phyloP scores from a whole-genome alignment of 116 monocot genomes.

The Iris pallida region DNA sequence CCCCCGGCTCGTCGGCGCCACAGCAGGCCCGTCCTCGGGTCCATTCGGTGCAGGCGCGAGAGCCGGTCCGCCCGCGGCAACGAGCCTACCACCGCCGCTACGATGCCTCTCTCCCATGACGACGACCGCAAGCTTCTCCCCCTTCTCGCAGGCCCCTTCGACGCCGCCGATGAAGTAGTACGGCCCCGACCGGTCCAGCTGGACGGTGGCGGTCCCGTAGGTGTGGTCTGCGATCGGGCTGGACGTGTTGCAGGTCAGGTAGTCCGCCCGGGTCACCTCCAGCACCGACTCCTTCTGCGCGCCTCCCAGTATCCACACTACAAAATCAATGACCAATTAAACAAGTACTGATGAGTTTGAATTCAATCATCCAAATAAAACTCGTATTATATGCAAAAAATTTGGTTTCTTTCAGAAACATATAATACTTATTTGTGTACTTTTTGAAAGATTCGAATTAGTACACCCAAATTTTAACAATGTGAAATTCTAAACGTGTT shows the following conservation, averaged over 20 bases:
- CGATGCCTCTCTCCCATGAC: background rate
- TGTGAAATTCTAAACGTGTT: too few species aligned
- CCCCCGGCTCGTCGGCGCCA: constrained; percentile 12
- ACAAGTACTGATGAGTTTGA: background rate
- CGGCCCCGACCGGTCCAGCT: constrained; percentile 10
- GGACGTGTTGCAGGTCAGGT: constrained; percentile 26
- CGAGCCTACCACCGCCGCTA: too few species aligned
- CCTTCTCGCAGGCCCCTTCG: constrained; percentile 7
- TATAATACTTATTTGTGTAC: too few species aligned
- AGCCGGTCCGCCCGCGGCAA: background rate
- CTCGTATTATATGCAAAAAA: too few species aligned
- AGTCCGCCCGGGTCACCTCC: constrained; percentile 30
- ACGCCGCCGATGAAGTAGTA: constrained; percentile 6
- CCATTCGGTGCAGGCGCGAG: background rate
- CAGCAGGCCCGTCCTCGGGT: constrained; percentile 1
- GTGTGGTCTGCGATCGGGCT: constrained; percentile 19
- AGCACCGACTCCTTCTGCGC: constrained; percentile 33
- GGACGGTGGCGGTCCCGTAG: constrained; percentile 6
- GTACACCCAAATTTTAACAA: too few species aligned
- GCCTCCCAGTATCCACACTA: constrained; percentile 32
- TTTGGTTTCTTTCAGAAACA: background rate
- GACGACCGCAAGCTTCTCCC: constrained; percentile 10
- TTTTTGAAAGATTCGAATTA: too few species aligned
- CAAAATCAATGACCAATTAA: background rate
- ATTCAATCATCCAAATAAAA: too few species aligned